Base-by-base conservation (phyloP, 805 yeast genomes). In the Kuraishia piskuri region DNA sequence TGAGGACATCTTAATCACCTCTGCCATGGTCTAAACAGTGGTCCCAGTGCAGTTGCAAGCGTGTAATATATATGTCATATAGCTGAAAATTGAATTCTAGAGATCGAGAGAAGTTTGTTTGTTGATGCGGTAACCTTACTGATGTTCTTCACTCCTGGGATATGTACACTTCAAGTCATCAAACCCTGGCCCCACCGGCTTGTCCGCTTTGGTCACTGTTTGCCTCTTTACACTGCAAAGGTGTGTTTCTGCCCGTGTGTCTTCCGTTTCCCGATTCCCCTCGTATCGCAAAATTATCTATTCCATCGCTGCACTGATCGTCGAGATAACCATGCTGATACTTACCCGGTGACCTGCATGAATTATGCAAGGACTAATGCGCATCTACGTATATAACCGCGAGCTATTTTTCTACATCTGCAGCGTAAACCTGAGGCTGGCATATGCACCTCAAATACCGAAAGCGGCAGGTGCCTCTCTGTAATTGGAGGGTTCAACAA, bases 231-330 rank as follows among this genome's bases (percentile, higher is more conserved):
- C 40, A 25, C 31, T 25, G 31, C 31, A 7, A 25, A 3, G 17
- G 4, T 12, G 40, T 3, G 40, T 31, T n/a, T 31, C 40, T 31
- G 3, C 40, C 17, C n/a, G n/a, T n/a, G n/a, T 31, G 17, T 10
- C 17, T 10, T 31, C 17, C 17, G 3, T 31, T 31, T 31, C 40
- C 40, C 40, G 40, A 12, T 8, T 12, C 40, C 40, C 40, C 17
- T 31, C 40, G 40, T 6, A 6, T 31, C 3, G 17, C 40, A 31
- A 6, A 31, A 31, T 31, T 31, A 44, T 20, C 47, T 20, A 44
- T 22, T 22, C 47, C 47, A 44, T 44, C 47, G 22, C 23, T 44
- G 47, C 47, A 20, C 23, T 44, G 47, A 44, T 44, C 47, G 47
- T 44, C 23, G 22, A 44, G 47, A 44, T 44, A 44, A 31, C 40